phyloP scores from a whole-genome alignment of 331 rosid species.

The Telfairia occidentalis region DNA sequence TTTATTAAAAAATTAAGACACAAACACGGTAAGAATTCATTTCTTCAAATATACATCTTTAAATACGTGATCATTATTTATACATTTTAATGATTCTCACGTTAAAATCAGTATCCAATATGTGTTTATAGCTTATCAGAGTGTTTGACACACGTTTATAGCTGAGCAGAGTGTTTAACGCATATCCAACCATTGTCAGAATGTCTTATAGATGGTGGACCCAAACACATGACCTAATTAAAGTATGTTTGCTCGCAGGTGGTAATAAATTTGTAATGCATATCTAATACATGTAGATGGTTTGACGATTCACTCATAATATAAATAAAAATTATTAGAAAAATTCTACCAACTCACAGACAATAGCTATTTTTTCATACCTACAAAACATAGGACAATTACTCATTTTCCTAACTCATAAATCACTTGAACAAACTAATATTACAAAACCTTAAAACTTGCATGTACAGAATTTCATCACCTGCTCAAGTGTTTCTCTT shows the following conservation, averaged over 20 bases:
- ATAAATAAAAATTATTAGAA: background rate
- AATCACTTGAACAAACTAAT: background rate
- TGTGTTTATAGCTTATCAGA: no score
- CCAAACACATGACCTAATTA: background rate
- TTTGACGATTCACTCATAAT: background rate
- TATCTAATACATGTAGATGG: background rate
- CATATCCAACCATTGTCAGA: no score
- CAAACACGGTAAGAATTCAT: no score
- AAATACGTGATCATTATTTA: no score
- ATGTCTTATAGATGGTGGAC: background rate
- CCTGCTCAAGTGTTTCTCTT: slow-evolving; percentile 79
- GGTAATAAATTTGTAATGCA: background rate
- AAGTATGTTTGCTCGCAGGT: background rate
- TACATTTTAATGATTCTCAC: no score
- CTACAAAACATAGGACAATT: background rate
- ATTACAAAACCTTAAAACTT: slow-evolving; percentile 1
- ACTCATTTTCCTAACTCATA: background rate
- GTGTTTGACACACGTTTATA: no score
- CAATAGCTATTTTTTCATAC: background rate
- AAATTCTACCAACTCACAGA: background rate
- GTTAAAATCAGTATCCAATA: no score
- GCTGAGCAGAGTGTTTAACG: no score
- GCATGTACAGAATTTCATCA: slow-evolving; percentile 17
- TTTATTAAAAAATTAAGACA: no score
- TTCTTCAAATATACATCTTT: no score